These are phyloP conservation scores for Cryptococcus sp. DNA, from an alignment of 1,284 basidiomycete species.

Conservation along the genomic window DNA sequence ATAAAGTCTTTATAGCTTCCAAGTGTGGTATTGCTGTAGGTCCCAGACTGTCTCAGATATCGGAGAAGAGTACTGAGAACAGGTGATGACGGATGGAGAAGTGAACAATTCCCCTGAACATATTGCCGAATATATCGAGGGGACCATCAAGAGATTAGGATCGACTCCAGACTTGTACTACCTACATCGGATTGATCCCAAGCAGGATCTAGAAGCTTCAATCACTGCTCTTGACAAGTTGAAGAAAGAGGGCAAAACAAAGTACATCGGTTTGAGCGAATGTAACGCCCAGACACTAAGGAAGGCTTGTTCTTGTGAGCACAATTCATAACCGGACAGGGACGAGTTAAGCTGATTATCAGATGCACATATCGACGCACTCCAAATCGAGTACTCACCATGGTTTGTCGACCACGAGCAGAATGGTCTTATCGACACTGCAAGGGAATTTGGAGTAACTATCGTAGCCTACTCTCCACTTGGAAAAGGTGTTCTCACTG, in stretches of 20 bases:
- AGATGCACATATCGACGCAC: conserved; percentile 47
- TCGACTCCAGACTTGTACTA: conserved; percentile 49
- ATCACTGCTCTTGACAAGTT: conserved; percentile 41
- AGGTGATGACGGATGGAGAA: too few relatives aligned
- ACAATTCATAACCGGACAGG: not conserved
- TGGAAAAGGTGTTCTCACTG: conserved; percentile 46
- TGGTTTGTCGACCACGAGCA: conserved; percentile 48
- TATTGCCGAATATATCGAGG: conserved; percentile 40
- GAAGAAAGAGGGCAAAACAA: conserved; percentile 45
- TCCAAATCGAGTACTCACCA: conserved; percentile 51
- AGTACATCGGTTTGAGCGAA: conserved; percentile 54
- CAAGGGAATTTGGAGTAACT: conserved; percentile 43
- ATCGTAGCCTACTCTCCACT: conserved; percentile 47
- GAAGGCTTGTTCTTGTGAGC: conserved; percentile 53
- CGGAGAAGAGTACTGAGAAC: too few relatives aligned
- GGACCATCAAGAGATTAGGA: conserved; percentile 39
- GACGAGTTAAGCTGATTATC: conserved; percentile 7
- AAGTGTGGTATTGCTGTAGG: conserved; percentile 41
- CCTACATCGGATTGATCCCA: conserved; percentile 44
- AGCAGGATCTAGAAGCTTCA: conserved; percentile 35
- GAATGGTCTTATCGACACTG: conserved; percentile 46
- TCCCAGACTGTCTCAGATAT: not conserved
- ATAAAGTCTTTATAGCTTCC: conserved; percentile 47
- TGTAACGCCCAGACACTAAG: conserved; percentile 58
- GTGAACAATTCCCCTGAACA: conserved; percentile 27